phyloP scores from a whole-genome alignment of 352 stramenopile species.

The Pythium sukuiense region DNA sequence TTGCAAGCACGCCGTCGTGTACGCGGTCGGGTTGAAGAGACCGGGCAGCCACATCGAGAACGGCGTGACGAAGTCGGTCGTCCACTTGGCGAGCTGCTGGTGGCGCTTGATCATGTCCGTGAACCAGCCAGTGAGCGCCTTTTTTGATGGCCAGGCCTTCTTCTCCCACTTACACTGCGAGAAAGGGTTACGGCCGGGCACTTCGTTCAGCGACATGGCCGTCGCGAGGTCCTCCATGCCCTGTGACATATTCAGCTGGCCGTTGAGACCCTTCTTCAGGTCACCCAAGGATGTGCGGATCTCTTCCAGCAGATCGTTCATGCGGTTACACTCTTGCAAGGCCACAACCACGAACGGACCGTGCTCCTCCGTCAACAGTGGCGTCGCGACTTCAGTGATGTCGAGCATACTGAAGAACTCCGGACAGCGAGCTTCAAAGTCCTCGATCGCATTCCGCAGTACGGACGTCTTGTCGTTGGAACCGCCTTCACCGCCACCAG shows the following conservation, averaged over 20 bases:
- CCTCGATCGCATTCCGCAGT: constrained; percentile 87
- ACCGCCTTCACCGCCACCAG: constrained; percentile 56
- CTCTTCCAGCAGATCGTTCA: constrained; percentile 93
- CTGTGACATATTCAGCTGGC: constrained; percentile 95
- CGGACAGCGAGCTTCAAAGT: constrained; percentile 89
- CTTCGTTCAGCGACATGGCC: constrained; percentile 92
- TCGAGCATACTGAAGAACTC: constrained; percentile 93
- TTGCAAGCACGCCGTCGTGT: constrained; percentile 95
- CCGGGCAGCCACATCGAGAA: constrained; percentile 95
- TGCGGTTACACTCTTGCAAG: constrained; percentile 93
- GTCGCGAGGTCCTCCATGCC: constrained; percentile 93
- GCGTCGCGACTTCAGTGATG: constrained; percentile 85
- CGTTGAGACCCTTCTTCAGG: constrained; percentile 95
- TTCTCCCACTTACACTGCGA: constrained; percentile 96
- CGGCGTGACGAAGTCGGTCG: constrained; percentile 89
- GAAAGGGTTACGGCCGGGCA: constrained; percentile 94
- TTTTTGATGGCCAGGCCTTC: constrained; percentile 94
- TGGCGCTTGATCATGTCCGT: constrained; percentile 92
- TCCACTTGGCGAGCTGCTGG: constrained; percentile 88
- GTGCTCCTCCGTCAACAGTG: constrained; percentile 86
- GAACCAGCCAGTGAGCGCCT: constrained; percentile 91
- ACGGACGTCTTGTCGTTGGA: constrained; percentile 67
- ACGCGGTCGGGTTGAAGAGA: constrained; percentile 95
- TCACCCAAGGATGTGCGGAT: constrained; percentile 91
- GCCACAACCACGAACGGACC: constrained; percentile 94